phyloP scores from a whole-genome alignment of 73 alveolate species.

The Vitrella brassicaformis region DNA sequence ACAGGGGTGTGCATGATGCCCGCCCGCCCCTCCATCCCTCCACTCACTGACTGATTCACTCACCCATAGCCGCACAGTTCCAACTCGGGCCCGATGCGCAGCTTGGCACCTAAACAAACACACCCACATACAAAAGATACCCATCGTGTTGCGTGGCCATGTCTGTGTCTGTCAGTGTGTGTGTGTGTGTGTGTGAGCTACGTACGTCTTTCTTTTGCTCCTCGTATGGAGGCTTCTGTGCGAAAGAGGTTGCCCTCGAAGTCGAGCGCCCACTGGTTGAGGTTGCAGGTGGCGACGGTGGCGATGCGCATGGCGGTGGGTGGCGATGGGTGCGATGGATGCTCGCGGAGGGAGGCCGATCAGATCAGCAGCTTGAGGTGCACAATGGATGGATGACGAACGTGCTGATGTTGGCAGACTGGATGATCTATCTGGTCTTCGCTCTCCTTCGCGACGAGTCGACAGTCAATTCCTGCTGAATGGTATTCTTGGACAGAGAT shows the following conservation, averaged over 20 bases:
- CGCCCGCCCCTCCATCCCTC: background rate
- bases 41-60: background rate
- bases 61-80: conserved; percentile 72
- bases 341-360: no score
- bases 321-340: no score
- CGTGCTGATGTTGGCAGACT: no score
- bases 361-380: no score
- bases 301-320: no score
- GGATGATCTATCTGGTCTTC: no score
- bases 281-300: conserved; percentile 54
- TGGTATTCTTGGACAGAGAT: no score
- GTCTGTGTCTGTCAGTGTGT: conserved; percentile 16
- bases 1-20: background rate
- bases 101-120: conserved; percentile 30
- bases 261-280: conserved; percentile 76
- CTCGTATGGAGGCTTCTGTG: conserved; percentile 55
- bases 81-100: conserved; percentile 67
- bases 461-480: no score
- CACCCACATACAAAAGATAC: background rate
- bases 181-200: conserved; percentile 16
- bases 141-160: conserved; percentile 7
- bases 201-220: conserved; percentile 39
- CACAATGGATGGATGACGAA: no score
- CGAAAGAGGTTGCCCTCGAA: conserved; percentile 60
- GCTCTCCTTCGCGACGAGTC: no score